Conservation (phyloP, 441 rosid species). For the Erodium texanum region DNA sequence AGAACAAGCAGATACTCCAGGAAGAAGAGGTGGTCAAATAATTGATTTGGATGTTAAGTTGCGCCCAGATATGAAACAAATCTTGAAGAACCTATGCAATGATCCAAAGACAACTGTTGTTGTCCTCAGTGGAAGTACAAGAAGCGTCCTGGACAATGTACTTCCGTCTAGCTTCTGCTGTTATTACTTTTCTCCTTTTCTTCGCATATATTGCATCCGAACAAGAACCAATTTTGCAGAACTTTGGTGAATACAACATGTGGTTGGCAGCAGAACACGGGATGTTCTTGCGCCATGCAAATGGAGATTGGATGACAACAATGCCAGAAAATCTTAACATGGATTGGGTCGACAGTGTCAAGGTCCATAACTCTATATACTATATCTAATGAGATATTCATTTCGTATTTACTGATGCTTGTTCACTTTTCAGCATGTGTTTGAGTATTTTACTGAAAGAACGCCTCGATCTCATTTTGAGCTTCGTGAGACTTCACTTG, state of each 20-base stretch:
- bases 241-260: slow-evolving; percentile 72
- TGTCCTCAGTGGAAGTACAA: slow-evolving; percentile 8
- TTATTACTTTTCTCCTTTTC: background rate
- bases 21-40: slow-evolving; percentile 90
- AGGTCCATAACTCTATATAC: slow-evolving; percentile 15
- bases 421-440: slow-evolving; percentile 68
- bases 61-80: slow-evolving; percentile 70
- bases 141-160: slow-evolving; percentile 8
- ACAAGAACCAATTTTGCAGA: slow-evolving; percentile 38
- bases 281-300: slow-evolving; percentile 79
- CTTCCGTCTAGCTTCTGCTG: background rate
- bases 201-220: background rate
- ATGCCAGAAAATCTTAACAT: slow-evolving; percentile 96
- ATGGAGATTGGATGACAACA: slow-evolving; percentile 95
- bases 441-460: slow-evolving; percentile 89
- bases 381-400: slow-evolving; percentile 1
- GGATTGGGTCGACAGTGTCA: slow-evolving; percentile 99
- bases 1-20: slow-evolving; percentile 78
- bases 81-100: slow-evolving; percentile 53
- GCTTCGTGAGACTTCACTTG: slow-evolving; percentile 77
- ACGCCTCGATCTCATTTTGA: slow-evolving; percentile 94
- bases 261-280: slow-evolving; percentile 99
- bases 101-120: slow-evolving; percentile 20
- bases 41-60: slow-evolving; percentile 90
- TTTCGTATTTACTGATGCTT: slow-evolving; percentile 17